Evolutionary conservation across 805 yeast genomes (phyloP).

Genomic region (Spathaspora gorwiae): DNA sequence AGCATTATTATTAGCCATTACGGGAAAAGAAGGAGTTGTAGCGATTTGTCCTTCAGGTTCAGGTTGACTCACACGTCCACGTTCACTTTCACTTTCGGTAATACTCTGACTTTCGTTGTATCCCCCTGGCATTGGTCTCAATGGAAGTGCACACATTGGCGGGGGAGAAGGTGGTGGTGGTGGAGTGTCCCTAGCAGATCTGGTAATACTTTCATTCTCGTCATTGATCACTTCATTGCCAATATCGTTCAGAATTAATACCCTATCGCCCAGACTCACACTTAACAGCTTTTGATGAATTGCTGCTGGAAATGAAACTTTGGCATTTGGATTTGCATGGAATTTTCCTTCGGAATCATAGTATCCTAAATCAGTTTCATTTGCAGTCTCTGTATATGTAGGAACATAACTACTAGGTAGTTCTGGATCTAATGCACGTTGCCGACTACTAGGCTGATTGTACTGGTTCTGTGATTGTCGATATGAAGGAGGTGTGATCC

Average conservation of each 20-base stretch:
- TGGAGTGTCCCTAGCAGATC: background rate
- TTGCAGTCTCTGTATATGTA: constrained; percentile 59
- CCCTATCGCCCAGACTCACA: constrained; percentile 1
- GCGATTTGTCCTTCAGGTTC: too few species aligned
- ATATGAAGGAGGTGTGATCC: constrained; percentile 85
- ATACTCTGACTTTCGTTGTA: background rate
- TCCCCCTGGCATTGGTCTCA: background rate
- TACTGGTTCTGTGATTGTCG: constrained; percentile 58
- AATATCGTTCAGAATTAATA: background rate
- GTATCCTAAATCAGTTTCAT: constrained; percentile 71
- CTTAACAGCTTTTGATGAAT: constrained; percentile 18
- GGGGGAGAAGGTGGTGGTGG: background rate
- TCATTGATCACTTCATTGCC: background rate
- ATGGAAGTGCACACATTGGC: background rate
- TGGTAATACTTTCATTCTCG: background rate
- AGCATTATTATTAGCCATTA: too few species aligned
- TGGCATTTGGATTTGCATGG: constrained; percentile 30
- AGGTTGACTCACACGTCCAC: too few species aligned
- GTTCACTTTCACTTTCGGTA: too few species aligned
- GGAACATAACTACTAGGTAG: constrained; percentile 50
- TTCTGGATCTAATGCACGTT: constrained; percentile 34
- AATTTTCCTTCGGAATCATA: constrained; percentile 58
- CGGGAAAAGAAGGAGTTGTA: too few species aligned
- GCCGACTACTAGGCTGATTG: constrained; percentile 27
- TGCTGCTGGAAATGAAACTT: constrained; percentile 12